Conservation (phyloP, 139 green algal genomes). For the Chlorella sp. region DNA sequence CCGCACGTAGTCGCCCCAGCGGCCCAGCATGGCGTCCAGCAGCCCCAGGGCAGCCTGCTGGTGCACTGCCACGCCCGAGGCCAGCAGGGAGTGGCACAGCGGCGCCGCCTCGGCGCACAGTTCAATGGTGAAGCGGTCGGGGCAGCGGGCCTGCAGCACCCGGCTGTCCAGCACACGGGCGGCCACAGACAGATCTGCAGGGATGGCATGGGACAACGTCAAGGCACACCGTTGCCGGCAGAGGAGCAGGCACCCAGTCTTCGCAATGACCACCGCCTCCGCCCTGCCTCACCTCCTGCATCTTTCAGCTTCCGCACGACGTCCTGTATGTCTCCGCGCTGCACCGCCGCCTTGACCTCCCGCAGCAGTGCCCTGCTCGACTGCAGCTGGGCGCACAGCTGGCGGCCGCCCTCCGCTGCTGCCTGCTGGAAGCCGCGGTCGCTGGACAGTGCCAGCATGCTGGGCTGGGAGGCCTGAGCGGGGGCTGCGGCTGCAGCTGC, state of each 20-base stretch:
- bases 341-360: background rate
- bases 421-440: slow-evolving; percentile 5
- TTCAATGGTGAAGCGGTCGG: slow-evolving; percentile 16
- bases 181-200: background rate
- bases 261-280: background rate
- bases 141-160: background rate
- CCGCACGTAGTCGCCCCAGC: slow-evolving; percentile 6
- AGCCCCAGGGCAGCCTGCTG: slow-evolving; percentile 12
- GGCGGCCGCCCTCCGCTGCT: background rate
- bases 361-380: background rate
- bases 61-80: background rate
- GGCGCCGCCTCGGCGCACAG: background rate
- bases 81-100: slow-evolving; percentile 4
- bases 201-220: background rate
- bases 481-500: no score
- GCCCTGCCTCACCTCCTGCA: background rate
- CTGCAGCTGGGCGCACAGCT: background rate
- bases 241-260: background rate
- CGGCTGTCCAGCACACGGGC: background rate
- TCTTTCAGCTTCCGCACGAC: background rate
- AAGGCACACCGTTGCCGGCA: background rate
- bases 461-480: background rate
- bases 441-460: slow-evolving; percentile 3
- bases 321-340: background rate
- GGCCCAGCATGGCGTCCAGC: slow-evolving; percentile 1